phyloP scores from a whole-genome alignment of 352 stramenopile genomes.

The Heterotrichella gracilis region DNA sequence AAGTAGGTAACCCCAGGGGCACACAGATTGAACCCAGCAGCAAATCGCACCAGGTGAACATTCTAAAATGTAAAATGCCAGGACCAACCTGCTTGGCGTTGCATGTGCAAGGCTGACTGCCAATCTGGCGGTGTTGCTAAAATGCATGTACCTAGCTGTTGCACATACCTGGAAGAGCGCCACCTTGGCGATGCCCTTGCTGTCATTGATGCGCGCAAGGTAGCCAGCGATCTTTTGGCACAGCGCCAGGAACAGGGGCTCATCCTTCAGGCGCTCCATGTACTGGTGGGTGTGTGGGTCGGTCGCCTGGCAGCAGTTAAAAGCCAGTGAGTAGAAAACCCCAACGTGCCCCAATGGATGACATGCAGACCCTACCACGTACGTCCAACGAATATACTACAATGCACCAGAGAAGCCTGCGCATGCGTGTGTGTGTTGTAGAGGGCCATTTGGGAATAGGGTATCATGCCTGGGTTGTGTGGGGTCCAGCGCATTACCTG shows the following conservation, averaged over 20 bases:
- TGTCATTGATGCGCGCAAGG: slow-evolving; percentile 39
- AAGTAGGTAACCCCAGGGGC: too few species aligned
- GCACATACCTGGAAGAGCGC: slow-evolving; percentile 52
- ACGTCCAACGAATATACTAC: neutral
- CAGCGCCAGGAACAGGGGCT: slow-evolving; percentile 47
- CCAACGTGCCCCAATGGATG: slow-evolving; percentile 32
- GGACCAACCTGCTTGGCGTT: slow-evolving; percentile 39
- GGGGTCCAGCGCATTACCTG: too few species aligned
- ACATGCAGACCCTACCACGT: neutral
- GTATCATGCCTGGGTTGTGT: too few species aligned
- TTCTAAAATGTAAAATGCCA: too few species aligned
- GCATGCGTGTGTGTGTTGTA: neutral
- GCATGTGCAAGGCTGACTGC: slow-evolving; percentile 40
- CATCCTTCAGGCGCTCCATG: slow-evolving; percentile 55
- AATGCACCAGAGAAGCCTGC: slow-evolving; percentile 10
- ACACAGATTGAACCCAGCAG: too few species aligned
- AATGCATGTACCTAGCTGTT: too few species aligned
- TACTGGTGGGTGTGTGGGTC: slow-evolving; percentile 76
- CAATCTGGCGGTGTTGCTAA: slow-evolving; percentile 85
- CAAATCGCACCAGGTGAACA: too few species aligned
- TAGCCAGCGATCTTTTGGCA: slow-evolving; percentile 49
- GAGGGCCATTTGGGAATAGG: too few species aligned
- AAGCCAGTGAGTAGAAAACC: too few species aligned
- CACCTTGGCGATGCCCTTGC: slow-evolving; percentile 38
- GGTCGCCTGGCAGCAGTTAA: slow-evolving; percentile 78